phyloP scores from a whole-genome alignment of 169 alveolate species.

The Babesia caballi region DNA sequence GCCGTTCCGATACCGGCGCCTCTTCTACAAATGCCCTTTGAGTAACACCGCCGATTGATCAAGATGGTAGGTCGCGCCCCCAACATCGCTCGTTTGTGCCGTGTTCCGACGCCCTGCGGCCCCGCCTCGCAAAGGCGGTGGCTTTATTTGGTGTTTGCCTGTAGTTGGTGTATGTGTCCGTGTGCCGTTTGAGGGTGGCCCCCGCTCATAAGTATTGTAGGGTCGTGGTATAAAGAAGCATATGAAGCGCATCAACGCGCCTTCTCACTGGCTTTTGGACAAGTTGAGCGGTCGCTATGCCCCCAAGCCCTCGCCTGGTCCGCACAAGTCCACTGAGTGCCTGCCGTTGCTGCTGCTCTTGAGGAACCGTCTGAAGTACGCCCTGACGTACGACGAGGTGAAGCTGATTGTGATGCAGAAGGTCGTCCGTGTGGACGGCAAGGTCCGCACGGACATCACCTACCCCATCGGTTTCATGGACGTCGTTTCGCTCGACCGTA shows the following conservation, averaged over 20 bases:
- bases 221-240: slow-evolving; percentile 99
- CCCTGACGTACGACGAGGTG: slow-evolving; percentile 91
- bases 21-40: slow-evolving; percentile 3
- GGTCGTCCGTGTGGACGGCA: slow-evolving; percentile 93
- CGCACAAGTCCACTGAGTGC: slow-evolving; percentile 97
- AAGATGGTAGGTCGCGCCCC: slow-evolving; percentile 15
- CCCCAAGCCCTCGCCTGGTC: slow-evolving; percentile 90
- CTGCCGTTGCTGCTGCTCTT: slow-evolving; percentile 92
- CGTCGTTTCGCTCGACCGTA: slow-evolving; percentile 90
- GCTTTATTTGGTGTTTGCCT: background rate
- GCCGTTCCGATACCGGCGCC: slow-evolving; percentile 4
- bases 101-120: too few species aligned
- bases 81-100: background rate
- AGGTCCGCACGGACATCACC: slow-evolving; percentile 93
- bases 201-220: slow-evolving; percentile 60
- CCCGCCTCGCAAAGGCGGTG: too few species aligned
- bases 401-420: slow-evolving; percentile 94
- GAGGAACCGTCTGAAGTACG: slow-evolving; percentile 92
- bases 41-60: slow-evolving; percentile 9
- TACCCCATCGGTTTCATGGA: slow-evolving; percentile 99
- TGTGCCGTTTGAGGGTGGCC: background rate
- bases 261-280: slow-evolving; percentile 97
- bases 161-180: background rate
- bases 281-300: slow-evolving; percentile 95
- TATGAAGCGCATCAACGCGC: slow-evolving; percentile 98